A percentile compares a stretch with the other conserved stretches of the same genome.
phyloP scores from a whole-genome alignment of 2,329 filamentous ascomycete species.

The Sordariomycetes sp. region DNA sequence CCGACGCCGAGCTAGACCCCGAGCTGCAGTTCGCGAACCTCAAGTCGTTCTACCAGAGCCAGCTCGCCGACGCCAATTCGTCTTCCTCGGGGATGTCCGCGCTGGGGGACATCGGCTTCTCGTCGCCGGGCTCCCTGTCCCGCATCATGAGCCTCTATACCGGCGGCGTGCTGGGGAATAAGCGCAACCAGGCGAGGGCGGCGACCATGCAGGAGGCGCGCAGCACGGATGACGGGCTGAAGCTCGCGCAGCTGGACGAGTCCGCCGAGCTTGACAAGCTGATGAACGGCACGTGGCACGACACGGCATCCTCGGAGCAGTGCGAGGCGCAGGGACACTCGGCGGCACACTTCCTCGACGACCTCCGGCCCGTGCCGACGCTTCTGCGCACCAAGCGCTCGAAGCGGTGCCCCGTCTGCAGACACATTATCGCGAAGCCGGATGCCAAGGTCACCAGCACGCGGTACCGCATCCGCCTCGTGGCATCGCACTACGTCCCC shows the following conservation, averaged over 20 bases:
- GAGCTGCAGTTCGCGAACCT: constrained; percentile 67
- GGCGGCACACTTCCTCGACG: constrained; percentile 45
- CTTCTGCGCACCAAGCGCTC: constrained; percentile 84
- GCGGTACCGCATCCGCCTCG: constrained; percentile 83
- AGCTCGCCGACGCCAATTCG: constrained; percentile 54
- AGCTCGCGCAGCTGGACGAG: constrained; percentile 52
- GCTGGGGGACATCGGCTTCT: constrained; percentile 44
- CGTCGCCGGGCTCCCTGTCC: constrained; percentile 70
- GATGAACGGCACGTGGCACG: constrained; percentile 49
- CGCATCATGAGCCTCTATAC: constrained; percentile 91
- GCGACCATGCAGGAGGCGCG: constrained; percentile 74
- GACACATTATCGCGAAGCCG: constrained; percentile 90
- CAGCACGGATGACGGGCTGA: constrained; percentile 60
- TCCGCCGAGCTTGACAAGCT: constrained; percentile 49
- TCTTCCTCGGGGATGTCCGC: constrained; percentile 26
- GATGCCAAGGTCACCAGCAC: constrained; percentile 84
- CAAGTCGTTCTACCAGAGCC: constrained; percentile 70
- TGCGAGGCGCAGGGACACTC: constrained; percentile 38
- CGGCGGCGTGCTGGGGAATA: constrained; percentile 43
- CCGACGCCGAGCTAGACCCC: constrained; percentile 34
- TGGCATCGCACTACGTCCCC: constrained; percentile 83
- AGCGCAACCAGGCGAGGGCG: constrained; percentile 56
- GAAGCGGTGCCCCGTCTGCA: constrained; percentile 84
- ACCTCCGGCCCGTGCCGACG: constrained; percentile 72
- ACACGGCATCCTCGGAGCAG: constrained; percentile 42